Evolutionary conservation across 2,329 filamentous ascomycete genomes (phyloP).

Genomic region (Zymoseptoria passerinii): DNA sequence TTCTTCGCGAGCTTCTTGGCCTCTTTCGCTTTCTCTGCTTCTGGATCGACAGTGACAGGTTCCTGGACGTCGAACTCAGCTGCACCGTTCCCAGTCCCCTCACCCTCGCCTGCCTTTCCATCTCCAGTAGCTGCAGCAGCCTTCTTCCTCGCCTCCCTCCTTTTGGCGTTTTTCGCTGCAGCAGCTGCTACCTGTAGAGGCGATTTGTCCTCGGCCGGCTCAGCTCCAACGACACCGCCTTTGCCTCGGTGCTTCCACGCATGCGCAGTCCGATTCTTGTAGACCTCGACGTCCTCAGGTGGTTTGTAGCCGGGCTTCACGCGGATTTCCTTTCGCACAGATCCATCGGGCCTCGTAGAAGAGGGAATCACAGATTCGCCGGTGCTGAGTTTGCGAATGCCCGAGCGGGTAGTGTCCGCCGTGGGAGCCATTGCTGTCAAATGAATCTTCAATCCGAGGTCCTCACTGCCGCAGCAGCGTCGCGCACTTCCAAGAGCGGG

Average conservation of each 20-base stretch:
- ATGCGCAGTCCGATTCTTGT: constrained; percentile 86
- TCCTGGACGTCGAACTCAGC: constrained; percentile 36
- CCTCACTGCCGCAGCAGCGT: background rate
- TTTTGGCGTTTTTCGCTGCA: constrained; percentile 75
- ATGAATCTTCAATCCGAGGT: background rate
- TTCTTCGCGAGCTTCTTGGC: constrained; percentile 89
- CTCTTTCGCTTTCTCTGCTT: constrained; percentile 83
- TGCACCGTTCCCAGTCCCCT: constrained; percentile 67
- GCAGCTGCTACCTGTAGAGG: constrained; percentile 40
- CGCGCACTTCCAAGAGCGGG: background rate
- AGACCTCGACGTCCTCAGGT: constrained; percentile 90
- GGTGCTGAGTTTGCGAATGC: constrained; percentile 61
- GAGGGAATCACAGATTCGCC: constrained; percentile 86
- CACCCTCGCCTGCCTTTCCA: constrained; percentile 51
- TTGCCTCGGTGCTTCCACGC: constrained; percentile 69
- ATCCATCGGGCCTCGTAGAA: constrained; percentile 78
- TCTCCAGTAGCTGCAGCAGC: constrained; percentile 44
- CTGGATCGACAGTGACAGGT: constrained; percentile 51
- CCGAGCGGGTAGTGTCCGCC: constrained; percentile 29
- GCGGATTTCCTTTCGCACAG: constrained; percentile 86
- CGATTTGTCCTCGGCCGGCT: constrained; percentile 37
- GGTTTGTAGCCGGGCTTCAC: constrained; percentile 89
- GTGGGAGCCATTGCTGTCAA: constrained; percentile 34
- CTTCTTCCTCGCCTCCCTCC: constrained; percentile 58
- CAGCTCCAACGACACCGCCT: constrained; percentile 65